Evolutionary conservation across 495 filamentous ascomycete species (phyloP).

Genomic region (Letharia lupina): DNA sequence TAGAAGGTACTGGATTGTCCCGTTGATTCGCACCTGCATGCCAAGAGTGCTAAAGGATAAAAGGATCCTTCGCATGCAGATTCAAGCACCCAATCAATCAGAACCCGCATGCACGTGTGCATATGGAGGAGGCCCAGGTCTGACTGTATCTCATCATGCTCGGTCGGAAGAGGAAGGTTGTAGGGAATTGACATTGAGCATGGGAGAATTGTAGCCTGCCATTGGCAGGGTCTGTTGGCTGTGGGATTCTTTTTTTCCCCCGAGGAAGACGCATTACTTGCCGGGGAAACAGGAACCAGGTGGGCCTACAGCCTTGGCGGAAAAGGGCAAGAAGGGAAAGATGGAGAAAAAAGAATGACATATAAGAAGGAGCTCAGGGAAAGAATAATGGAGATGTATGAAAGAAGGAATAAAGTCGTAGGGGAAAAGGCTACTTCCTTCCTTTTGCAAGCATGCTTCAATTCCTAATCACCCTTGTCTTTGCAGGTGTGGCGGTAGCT

Average conservation of each 20-base stretch:
- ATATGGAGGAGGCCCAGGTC: not conserved
- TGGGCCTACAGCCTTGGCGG: too few relatives aligned
- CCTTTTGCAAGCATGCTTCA: conserved; percentile 13
- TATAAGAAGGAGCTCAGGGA: not conserved
- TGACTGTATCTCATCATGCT: not conserved
- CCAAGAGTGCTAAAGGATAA: not conserved
- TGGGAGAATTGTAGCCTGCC: not conserved
- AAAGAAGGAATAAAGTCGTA: not conserved
- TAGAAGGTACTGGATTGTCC: too few relatives aligned
- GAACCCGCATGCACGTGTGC: not conserved
- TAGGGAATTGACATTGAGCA: not conserved
- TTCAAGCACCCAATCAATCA: not conserved
- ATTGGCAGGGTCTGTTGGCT: not conserved
- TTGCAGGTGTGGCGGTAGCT: conserved; percentile 18
- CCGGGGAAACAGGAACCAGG: too few relatives aligned
- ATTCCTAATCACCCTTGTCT: conserved; percentile 16
- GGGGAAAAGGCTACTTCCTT: not conserved
- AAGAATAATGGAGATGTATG: not conserved
- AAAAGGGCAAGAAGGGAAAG: too few relatives aligned
- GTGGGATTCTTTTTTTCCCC: too few relatives aligned
- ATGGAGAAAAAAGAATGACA: too few relatives aligned
- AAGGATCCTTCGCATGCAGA: not conserved
- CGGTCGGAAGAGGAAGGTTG: not conserved
- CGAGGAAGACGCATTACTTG: too few relatives aligned
- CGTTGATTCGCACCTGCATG: not conserved